A percentile compares a stretch with the other conserved stretches of the same genome.
Conservation (phyloP, 176 grass and related monocot genomes). For the Dactylis glomerata region DNA sequence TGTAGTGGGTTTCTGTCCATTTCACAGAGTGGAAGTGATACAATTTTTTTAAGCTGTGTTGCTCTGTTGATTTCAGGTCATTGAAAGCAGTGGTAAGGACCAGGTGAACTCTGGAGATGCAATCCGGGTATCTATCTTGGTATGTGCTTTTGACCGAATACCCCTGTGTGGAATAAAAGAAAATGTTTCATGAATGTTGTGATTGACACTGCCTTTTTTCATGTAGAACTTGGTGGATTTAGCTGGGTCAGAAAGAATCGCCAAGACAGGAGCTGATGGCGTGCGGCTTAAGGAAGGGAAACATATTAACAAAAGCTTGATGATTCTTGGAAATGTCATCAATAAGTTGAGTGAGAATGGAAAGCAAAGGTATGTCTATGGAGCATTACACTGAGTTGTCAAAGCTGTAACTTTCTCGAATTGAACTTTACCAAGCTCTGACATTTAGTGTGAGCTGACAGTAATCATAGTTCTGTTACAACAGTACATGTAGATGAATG, state of each 20-base stretch:
- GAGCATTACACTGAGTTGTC: neutral
- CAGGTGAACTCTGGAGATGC: slow-evolving; percentile 51
- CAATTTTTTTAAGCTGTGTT: neutral
- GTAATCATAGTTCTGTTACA: neutral
- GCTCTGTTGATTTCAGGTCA: slow-evolving; percentile 49
- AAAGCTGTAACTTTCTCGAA: neutral
- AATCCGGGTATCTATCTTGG: slow-evolving; percentile 87
- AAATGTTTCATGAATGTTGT: neutral
- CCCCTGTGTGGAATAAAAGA: neutral
- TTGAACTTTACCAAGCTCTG: neutral
- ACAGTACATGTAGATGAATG: neutral
- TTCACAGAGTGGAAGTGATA: neutral
- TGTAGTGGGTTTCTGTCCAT: neutral
- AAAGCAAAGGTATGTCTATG: slow-evolving; percentile 63
- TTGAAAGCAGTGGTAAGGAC: slow-evolving; percentile 81
- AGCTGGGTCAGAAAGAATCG: slow-evolving; percentile 87
- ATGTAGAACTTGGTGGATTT: slow-evolving; percentile 95
- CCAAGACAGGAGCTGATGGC: slow-evolving; percentile 87
- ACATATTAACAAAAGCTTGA: slow-evolving; percentile 96
- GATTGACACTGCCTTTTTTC: slow-evolving; percentile 9
- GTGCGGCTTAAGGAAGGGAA: slow-evolving; percentile 84
- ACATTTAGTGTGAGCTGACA: neutral
- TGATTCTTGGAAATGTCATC: slow-evolving; percentile 96
- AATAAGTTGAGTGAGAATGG: slow-evolving; percentile 89
- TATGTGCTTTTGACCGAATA: slow-evolving; percentile 28